Conservation (phyloP, 2,329 filamentous ascomycete species). For the Pseudogymnoascus sp. region DNA sequence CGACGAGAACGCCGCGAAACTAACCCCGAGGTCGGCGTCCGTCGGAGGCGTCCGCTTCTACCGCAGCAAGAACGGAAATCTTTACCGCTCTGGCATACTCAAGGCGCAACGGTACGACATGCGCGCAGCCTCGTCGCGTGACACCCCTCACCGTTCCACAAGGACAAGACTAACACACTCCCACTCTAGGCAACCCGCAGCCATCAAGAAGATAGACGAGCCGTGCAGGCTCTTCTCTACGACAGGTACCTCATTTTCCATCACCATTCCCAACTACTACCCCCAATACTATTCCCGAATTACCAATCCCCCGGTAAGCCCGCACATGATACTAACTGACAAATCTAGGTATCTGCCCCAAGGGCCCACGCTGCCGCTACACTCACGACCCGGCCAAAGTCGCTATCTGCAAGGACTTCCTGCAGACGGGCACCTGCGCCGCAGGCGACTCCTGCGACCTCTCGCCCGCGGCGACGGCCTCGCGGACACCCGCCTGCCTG, state of each 20-base stretch:
- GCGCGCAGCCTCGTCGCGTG: conserved; percentile 36
- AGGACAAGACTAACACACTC: conserved; percentile 22
- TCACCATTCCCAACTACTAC: conserved; percentile 11
- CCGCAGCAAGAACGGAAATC: conserved; percentile 80
- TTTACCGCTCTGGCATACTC: conserved; percentile 70
- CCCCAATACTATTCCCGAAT: not conserved
- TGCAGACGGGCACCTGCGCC: conserved; percentile 71
- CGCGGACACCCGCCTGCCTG: conserved; percentile 81
- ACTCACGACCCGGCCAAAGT: conserved; percentile 81
- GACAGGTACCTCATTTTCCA: conserved; percentile 49
- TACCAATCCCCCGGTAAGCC: not conserved
- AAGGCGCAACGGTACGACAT: conserved; percentile 66
- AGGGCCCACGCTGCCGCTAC: conserved; percentile 73
- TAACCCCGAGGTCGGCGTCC: conserved; percentile 66
- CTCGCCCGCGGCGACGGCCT: conserved; percentile 75
- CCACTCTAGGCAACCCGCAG: conserved; percentile 32
- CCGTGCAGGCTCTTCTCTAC: conserved; percentile 67
- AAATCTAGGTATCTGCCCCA: conserved; percentile 70
- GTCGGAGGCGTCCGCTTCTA: conserved; percentile 77
- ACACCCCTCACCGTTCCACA: conserved; percentile 4
- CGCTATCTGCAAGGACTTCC: conserved; percentile 81
- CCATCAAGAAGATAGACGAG: conserved; percentile 62
- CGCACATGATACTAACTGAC: not conserved
- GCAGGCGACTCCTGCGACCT: conserved; percentile 79
- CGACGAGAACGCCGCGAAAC: conserved; percentile 57